Evolutionary conservation across 1,284 basidiomycete species (phyloP).

Genomic region (Agaricales sp.): DNA sequence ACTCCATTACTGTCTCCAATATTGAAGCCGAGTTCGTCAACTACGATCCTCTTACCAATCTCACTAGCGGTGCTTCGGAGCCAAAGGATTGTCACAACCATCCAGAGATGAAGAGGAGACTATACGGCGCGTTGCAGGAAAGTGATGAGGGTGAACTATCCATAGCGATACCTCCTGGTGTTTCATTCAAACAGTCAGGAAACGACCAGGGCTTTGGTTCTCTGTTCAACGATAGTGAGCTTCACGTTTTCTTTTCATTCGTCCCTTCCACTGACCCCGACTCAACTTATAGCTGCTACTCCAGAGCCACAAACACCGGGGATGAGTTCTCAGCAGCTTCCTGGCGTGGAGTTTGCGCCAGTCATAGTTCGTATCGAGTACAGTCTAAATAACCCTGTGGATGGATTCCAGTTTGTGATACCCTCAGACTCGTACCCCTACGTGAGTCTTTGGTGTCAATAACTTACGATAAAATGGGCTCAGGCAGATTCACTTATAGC

Average conservation of each 20-base stretch:
- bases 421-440: conserved; percentile 77
- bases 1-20: conserved; percentile 61
- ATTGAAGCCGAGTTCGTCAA: conserved; percentile 67
- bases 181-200: conserved; percentile 55
- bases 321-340: conserved; percentile 28
- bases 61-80: conserved; percentile 43
- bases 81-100: conserved; percentile 82
- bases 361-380: conserved; percentile 74
- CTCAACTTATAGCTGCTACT: conserved; percentile 42
- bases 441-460: conserved; percentile 59
- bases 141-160: conserved; percentile 91
- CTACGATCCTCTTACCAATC: conserved; percentile 64
- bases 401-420: conserved; percentile 81
- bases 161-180: conserved; percentile 79
- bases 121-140: conserved; percentile 86
- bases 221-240: conserved; percentile 37
- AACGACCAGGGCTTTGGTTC: conserved; percentile 26
- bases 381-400: conserved; percentile 69
- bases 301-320: conserved; percentile 71
- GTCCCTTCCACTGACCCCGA: not conserved
- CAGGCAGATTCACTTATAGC: conserved; percentile 35
- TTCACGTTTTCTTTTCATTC: not conserved
- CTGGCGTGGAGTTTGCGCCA: conserved; percentile 60
- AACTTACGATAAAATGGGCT: too few species aligned
- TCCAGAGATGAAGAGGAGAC: conserved; percentile 87